Percentiles rank a stretch among this genome's conserved stretches.
These are phyloP conservation scores for Didymella segeticola DNA, from an alignment of 2,329 filamentous ascomycete species.

Conservation along the genomic window DNA sequence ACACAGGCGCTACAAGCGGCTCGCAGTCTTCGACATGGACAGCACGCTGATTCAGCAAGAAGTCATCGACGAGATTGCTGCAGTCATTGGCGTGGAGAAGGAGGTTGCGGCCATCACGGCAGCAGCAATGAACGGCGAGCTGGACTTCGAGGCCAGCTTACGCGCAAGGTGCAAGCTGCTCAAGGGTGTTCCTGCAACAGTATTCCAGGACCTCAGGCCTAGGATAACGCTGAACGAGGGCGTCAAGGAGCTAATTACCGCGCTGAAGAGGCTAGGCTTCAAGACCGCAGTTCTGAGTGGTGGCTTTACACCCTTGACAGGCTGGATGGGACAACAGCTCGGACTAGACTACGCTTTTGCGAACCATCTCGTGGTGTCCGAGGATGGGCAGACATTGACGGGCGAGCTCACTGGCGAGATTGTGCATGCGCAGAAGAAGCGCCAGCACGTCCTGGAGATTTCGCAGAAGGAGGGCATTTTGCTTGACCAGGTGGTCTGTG, in stretches of 20 bases:
- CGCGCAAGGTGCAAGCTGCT: conserved; percentile 81
- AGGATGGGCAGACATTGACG: conserved; percentile 63
- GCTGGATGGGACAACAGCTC: conserved; percentile 81
- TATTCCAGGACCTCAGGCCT: conserved; percentile 79
- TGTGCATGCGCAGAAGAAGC: conserved; percentile 78
- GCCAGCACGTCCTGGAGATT: conserved; percentile 73
- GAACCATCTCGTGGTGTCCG: conserved; percentile 77
- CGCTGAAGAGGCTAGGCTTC: conserved; percentile 78
- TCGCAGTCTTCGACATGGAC: conserved; percentile 99
- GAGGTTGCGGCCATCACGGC: conserved; percentile 88
- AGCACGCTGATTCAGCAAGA: conserved; percentile 96
- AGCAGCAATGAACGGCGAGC: conserved; percentile 92
- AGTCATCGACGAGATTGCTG: conserved; percentile 94
- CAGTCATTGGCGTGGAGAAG: conserved; percentile 79
- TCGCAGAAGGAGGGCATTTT: conserved; percentile 70
- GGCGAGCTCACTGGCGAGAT: conserved; percentile 76
- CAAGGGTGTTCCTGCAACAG: conserved; percentile 76
- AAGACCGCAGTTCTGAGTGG: conserved; percentile 91
- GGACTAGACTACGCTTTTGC: conserved; percentile 88
- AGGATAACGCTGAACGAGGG: conserved; percentile 83
- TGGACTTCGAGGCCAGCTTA: conserved; percentile 88
- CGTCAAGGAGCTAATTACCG: conserved; percentile 74
- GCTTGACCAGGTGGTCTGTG: conserved; percentile 72
- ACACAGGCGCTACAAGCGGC: conserved; percentile 78
- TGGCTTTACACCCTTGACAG: conserved; percentile 87